Evolutionary conservation across 2,329 filamentous ascomycete genomes (phyloP).

Genomic region (Diaporthe batatas): DNA sequence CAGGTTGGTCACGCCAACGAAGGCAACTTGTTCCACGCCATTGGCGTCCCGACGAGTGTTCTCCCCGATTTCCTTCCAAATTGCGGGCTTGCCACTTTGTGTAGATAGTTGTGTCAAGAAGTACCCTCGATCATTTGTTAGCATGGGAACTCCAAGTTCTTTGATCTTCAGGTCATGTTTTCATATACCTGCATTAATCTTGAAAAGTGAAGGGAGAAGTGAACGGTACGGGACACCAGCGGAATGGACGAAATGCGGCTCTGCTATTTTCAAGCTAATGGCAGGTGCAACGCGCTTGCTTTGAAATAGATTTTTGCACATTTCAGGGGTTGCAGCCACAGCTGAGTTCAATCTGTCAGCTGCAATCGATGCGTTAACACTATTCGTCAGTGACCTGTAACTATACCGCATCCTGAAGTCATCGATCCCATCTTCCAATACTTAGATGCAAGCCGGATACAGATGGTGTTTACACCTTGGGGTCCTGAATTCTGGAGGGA

Average conservation of each 20-base stretch:
- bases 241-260: background rate
- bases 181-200: conserved; percentile 1
- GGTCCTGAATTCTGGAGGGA: too few relatives aligned
- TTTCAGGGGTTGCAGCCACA: too few relatives aligned
- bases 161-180: background rate
- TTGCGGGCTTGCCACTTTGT: background rate
- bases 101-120: background rate
- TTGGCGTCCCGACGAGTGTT: background rate
- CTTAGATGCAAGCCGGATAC: too few relatives aligned
- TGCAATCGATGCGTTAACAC: too few relatives aligned
- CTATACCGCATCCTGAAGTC: too few relatives aligned
- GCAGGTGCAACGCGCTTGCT: too few relatives aligned
- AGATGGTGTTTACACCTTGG: too few relatives aligned
- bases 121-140: background rate
- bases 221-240: conserved; percentile 3
- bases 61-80: conserved; percentile 8
- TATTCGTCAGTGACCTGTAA: too few relatives aligned
- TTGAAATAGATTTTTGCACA: too few relatives aligned
- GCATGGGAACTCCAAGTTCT: background rate
- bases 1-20: background rate
- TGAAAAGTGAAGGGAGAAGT: conserved; percentile 5
- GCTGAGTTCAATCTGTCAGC: too few relatives aligned
- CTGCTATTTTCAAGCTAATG: too few relatives aligned
- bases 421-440: too few relatives aligned
- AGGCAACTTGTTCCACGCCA: conserved; percentile 3